Conservation (phyloP, 805 yeast genomes). For the Nakazawaea laoshanensis region DNA sequence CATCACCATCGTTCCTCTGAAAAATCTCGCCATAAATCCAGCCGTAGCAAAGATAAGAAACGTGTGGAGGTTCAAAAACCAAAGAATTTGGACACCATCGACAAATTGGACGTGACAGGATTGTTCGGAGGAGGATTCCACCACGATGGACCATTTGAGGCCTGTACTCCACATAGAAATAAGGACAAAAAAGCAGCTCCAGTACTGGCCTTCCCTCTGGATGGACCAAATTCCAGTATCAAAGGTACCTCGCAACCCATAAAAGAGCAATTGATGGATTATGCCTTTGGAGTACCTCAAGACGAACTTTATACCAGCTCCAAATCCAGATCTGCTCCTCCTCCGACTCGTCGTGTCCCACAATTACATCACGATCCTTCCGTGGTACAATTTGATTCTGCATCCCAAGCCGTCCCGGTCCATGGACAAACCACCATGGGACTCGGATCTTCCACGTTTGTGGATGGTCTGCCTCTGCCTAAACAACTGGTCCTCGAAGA, state of each 20-base stretch:
- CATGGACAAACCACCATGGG: conserved; percentile 88
- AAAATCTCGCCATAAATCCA: conserved; percentile 14
- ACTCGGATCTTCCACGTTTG: conserved; percentile 82
- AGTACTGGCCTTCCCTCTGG: conserved; percentile 89
- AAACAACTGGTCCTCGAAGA: conserved; percentile 32
- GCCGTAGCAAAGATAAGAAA: conserved; percentile 18
- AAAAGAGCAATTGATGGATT: conserved; percentile 57
- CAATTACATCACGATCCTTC: conserved; percentile 30
- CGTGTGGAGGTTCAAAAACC: conserved; percentile 41
- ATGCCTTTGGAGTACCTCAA: conserved; percentile 62
- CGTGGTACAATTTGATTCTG: conserved; percentile 64
- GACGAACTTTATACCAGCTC: conserved; percentile 10
- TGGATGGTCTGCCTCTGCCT: conserved; percentile 94
- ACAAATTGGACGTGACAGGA: conserved; percentile 92
- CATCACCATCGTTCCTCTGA: conserved; percentile 6
- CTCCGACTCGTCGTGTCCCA: neutral
- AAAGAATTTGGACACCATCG: conserved; percentile 85
- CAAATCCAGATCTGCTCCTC: neutral
- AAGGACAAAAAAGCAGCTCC: conserved; percentile 72
- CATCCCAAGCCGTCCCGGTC: conserved; percentile 56
- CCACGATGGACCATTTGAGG: conserved; percentile 99
- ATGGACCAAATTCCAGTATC: conserved; percentile 87
- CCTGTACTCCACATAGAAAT: conserved; percentile 95
- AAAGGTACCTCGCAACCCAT: conserved; percentile 50
- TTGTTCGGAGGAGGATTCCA: conserved; percentile 87